Evolutionary conservation across 305 asterid genomes (phyloP), one percentile per base, ranked within the genome.

Genomic region (Solanum hybrid): DNA sequence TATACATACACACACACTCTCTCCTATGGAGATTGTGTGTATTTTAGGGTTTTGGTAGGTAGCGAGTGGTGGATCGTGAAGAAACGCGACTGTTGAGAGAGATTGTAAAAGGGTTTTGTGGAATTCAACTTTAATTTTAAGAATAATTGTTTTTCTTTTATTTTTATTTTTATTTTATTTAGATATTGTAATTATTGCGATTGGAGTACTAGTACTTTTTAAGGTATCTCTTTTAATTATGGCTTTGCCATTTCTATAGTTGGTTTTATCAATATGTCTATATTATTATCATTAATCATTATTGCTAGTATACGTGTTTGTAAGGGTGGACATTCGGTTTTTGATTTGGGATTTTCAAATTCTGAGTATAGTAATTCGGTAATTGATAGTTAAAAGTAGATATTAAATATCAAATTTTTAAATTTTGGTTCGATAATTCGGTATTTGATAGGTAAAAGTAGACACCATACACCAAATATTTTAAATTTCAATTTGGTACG

Each of bases 1-100:
- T 9, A 16, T 6, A 42, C 11, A 11, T n/a, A 16, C 77, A 11
- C 34, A 11, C 34, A 24, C 31, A 2, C 28, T 51, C 69, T n/a
- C 87, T 69, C 24, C 42, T 26, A 37, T 76, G 13, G 71, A n/a
- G 83, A 85, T 31, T 89, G 75, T 87, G 85, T 46, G 83, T 90
- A 90, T 92, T 84, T 89, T 92, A 91, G 95, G 93, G 94, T 90
- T 92, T 87, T 83, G 86, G 89, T 18, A 91, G 46, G 87, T 12
- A 22, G 42, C n/a, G 24, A 46, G 91, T 33, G 69, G 82, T 69
- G 93, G 93, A 91, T 92, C 91, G 89, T 36, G 87, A 91, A 87
- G 91, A 92, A 86, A 86, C 89, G 89, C 77, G 85, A 89, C 33
- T 37, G 3, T 77, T 77, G 18, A 78, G 51, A 36, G 57, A 36